Percentiles rank a stretch among this genome's conserved stretches.
phyloP scores from a whole-genome alignment of 192 early-diverging fungal species.

The Allomyces macrogynus region DNA sequence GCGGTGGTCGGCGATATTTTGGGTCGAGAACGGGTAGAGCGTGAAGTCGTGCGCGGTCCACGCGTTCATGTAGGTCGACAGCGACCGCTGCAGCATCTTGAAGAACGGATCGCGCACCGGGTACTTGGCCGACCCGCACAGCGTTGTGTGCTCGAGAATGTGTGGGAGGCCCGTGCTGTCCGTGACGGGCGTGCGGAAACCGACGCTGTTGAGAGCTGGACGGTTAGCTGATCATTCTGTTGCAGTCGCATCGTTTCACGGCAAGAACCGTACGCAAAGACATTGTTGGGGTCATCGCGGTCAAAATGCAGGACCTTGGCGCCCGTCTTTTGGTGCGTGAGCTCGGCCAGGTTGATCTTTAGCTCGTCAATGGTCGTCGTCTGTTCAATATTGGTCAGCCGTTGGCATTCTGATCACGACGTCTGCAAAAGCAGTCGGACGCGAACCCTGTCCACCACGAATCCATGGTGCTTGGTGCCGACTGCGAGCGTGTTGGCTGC shows the following conservation, averaged over 20 bases:
- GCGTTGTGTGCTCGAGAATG: constrained; percentile 85
- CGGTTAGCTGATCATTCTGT: constrained; percentile 4
- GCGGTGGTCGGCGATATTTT: constrained; percentile 67
- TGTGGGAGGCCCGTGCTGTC: constrained; percentile 79
- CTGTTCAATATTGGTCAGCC: constrained; percentile 4
- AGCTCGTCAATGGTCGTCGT: constrained; percentile 46
- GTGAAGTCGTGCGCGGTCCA: constrained; percentile 76
- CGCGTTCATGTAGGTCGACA: constrained; percentile 96
- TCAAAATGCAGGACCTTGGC: constrained; percentile 72
- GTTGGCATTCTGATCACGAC: no score
- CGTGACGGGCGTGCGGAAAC: constrained; percentile 61
- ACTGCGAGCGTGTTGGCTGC: no score
- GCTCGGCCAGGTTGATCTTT: constrained; percentile 48
- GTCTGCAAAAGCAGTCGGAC: no score
- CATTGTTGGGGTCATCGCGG: constrained; percentile 77
- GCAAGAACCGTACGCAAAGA: constrained; percentile 32
- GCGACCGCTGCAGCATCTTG: constrained; percentile 87
- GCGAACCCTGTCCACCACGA: no score
- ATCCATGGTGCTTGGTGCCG: no score
- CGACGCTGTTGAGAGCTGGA: constrained; percentile 23
- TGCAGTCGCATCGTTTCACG: background rate
- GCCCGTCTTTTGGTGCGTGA: constrained; percentile 55
- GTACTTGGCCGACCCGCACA: constrained; percentile 68
- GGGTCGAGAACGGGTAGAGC: constrained; percentile 82
- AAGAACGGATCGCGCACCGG: constrained; percentile 96